Evolutionary conservation across 164 flowering plant species (phyloP).

Genomic region (Annona cherimola): DNA sequence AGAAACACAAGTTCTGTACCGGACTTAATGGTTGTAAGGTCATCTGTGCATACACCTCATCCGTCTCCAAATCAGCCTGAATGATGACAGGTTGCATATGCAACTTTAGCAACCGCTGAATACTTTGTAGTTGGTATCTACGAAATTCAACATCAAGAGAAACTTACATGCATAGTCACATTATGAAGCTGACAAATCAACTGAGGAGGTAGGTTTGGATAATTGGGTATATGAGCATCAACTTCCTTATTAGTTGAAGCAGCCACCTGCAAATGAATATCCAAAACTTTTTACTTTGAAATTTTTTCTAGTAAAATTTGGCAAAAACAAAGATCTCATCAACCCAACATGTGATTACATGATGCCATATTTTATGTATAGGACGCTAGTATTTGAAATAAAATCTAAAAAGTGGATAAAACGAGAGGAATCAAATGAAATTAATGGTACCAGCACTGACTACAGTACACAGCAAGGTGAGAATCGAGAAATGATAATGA

Average conservation of each 20-base stretch:
- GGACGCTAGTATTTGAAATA: too few species aligned
- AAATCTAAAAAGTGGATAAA: too few species aligned
- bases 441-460: not conserved
- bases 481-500: not conserved
- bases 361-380: not conserved
- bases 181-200: constrained; percentile 89
- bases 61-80: constrained; percentile 92
- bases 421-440: not conserved
- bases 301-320: not conserved
- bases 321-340: not conserved
- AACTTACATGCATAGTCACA: constrained; percentile 93
- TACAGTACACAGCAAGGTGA: not conserved
- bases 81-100: constrained; percentile 13
- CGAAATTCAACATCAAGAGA: not conserved
- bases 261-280: constrained; percentile 48
- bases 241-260: constrained; percentile 87
- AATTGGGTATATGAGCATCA: constrained; percentile 82
- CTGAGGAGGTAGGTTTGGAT: constrained; percentile 86
- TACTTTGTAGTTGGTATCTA: not conserved
- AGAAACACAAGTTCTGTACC: constrained; percentile 26
- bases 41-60: constrained; percentile 96
- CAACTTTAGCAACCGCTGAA: not conserved
- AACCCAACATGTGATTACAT: not conserved
- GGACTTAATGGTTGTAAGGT: constrained; percentile 86
- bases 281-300: not conserved